Base-by-base conservation (phyloP, 2,329 filamentous ascomycete species). In the Aspergillus costaricaensis region DNA sequence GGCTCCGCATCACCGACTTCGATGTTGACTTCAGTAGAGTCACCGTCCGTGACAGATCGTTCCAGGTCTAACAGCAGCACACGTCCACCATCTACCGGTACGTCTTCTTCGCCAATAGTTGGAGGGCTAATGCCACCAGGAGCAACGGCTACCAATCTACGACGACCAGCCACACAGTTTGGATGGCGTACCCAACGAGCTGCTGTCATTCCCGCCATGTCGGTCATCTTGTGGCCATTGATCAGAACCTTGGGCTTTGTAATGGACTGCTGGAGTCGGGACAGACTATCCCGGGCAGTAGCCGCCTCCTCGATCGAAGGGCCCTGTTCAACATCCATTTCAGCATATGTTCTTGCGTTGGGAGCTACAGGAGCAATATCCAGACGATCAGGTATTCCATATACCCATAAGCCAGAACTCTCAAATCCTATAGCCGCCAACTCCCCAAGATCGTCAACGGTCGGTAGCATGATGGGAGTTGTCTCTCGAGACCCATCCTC, bases 31-130 rank as follows among this genome's bases (percentile, higher is more conserved):
- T 89, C 84, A 1, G 75, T 77, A 58, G 81, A 80, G 47, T 76
- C 73, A 3, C 88, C 89, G 70, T 90, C 79, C 4, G 70, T 75
- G 1, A 82, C 67, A 1, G 82, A 79, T 66, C 90, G 90, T 64
- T 88, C 85, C 72, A 94, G 94, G 72, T 94, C 91, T 48, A 93
- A 79, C 8, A 94, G 78, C 9, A 85, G 84, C 47, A 95, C 79
- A 62, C 91, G 84, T 14, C 91, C 91, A 6, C 91, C 90, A 68
- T 94, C 91, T n/a, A 91, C 84, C 64, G 91, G 91, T 68, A 90
- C 85, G 50, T 86, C 87, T 65, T 92, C 90, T 64, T 91, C 88
- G 58, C 91, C 88, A 3, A 86, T 82, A 1, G 44, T 85, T 77
- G 85, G 82, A 0, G 83, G 79, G 0, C 83, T 82, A 25, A 86